Percentiles rank a stretch among this genome's conserved stretches.
These are phyloP conservation scores for Nakaseomyces glabratus DNA, from an alignment of 1,139 yeast species.

Conservation along the genomic window DNA sequence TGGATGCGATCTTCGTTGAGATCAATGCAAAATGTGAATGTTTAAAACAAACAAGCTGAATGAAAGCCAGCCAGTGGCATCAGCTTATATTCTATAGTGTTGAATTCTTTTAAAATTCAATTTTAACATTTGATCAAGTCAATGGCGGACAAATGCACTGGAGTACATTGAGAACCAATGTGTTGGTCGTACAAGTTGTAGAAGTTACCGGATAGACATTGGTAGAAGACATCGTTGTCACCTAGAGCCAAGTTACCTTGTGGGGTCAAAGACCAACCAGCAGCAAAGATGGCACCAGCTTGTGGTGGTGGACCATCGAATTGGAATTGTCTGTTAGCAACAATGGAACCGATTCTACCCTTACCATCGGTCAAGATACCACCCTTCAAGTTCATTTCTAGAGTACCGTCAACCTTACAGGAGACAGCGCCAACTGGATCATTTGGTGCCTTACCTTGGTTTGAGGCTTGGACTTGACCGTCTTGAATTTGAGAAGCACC, in stretches of 20 bases:
- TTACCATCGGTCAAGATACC: constrained; percentile 49
- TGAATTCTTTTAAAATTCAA: no score
- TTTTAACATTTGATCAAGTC: constrained; percentile 53
- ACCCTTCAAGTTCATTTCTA: constrained; percentile 46
- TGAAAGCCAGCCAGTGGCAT: no score
- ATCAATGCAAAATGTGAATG: constrained; percentile 1
- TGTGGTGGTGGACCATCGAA: constrained; percentile 85
- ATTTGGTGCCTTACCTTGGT: constrained; percentile 12
- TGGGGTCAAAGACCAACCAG: constrained; percentile 60
- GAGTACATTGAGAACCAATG: constrained; percentile 56
- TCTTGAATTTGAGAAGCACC: constrained; percentile 31
- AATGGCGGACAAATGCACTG: constrained; percentile 55
- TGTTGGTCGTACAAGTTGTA: constrained; percentile 72
- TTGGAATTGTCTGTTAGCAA: constrained; percentile 81
- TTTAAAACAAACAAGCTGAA: no score
- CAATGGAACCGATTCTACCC: constrained; percentile 75
- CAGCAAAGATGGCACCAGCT: constrained; percentile 77
- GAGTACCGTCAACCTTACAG: constrained; percentile 43
- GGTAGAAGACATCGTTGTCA: constrained; percentile 56
- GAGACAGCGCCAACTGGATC: constrained; percentile 37
- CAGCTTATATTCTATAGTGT: no score
- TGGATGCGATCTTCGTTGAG: constrained; percentile 10
- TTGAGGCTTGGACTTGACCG: constrained; percentile 31
- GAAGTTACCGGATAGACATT: constrained; percentile 72
- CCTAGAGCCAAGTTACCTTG: constrained; percentile 68